These are phyloP conservation scores for Rostrohypoxylon terebratum DNA, from an alignment of 495 filamentous ascomycete genomes.

Conservation along the genomic window DNA sequence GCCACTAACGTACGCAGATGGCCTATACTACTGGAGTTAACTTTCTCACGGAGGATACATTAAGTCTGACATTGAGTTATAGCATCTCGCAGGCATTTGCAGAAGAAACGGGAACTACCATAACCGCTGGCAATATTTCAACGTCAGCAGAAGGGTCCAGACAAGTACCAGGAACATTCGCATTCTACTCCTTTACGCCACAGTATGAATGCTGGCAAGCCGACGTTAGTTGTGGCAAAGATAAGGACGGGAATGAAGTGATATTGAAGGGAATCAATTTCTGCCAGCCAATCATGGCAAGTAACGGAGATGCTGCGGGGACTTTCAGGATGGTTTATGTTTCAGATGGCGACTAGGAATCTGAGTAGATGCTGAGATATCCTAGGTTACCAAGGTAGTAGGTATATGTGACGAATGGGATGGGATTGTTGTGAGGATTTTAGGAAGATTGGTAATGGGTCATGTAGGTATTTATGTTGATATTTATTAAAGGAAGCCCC, in stretches of 20 bases:
- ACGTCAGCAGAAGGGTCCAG: slow-evolving; percentile 17
- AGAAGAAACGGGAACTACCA: slow-evolving; percentile 30
- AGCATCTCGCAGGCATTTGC: slow-evolving; percentile 35
- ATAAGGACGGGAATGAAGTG: slow-evolving; percentile 26
- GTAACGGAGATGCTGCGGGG: slow-evolving; percentile 17
- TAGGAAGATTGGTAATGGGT: neutral
- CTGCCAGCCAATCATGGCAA: slow-evolving; percentile 31
- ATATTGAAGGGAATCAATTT: slow-evolving; percentile 25
- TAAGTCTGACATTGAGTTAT: neutral
- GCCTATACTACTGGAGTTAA: slow-evolving; percentile 23
- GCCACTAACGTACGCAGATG: slow-evolving; percentile 20
- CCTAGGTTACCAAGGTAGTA: too few relatives aligned
- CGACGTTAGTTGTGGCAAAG: slow-evolving; percentile 32
- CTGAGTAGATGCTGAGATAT: neutral
- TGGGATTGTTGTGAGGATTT: neutral
- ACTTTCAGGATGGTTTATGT: slow-evolving; percentile 40
- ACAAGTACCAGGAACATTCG: slow-evolving; percentile 30
- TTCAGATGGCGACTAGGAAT: neutral
- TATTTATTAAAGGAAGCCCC: slow-evolving; percentile 19
- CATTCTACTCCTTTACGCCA: slow-evolving; percentile 42
- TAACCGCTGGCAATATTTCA: slow-evolving; percentile 30
- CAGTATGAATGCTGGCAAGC: slow-evolving; percentile 38
- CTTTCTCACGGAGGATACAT: slow-evolving; percentile 10
- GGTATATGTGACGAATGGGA: neutral
- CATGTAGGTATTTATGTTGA: neutral